Conservation (phyloP, 164 flowering plant species). For the Aristolochia fimbriata region DNA sequence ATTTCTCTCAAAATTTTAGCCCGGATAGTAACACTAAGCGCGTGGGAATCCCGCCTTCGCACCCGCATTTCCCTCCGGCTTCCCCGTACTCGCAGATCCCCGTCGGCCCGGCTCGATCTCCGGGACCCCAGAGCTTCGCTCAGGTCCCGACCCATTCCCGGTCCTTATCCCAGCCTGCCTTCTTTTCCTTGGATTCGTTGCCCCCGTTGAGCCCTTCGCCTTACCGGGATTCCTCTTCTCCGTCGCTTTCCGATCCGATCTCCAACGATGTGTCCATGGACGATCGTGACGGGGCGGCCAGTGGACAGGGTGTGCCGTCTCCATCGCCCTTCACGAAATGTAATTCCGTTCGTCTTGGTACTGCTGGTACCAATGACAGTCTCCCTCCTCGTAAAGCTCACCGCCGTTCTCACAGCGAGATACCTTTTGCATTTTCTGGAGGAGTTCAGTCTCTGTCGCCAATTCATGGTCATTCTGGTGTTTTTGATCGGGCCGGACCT, state of each 20-base stretch:
- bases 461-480: constrained; percentile 27
- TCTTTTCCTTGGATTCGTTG: constrained; percentile 65
- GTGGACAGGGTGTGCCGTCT: constrained; percentile 14
- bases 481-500: constrained; percentile 24
- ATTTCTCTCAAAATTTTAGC: constrained; percentile 32
- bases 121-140: constrained; percentile 33
- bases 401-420: constrained; percentile 82
- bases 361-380: constrained; percentile 36
- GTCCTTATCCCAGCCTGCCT: constrained; percentile 77
- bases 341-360: neutral
- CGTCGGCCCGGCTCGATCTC: constrained; percentile 14
- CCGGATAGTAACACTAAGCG: constrained; percentile 37
- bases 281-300: constrained; percentile 34
- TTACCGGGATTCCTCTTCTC: constrained; percentile 39
- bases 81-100: constrained; percentile 71
- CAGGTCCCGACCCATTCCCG: constrained; percentile 59
- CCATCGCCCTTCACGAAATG: constrained; percentile 23
- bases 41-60: constrained; percentile 75
- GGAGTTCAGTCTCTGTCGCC: constrained; percentile 46
- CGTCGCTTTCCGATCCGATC: constrained; percentile 29
- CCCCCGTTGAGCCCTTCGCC: constrained; percentile 84
- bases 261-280: constrained; percentile 64
- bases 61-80: constrained; percentile 70
- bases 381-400: constrained; percentile 83
- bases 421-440: constrained; percentile 60